Percentiles rank a stretch among this genome's conserved stretches.
These are phyloP conservation scores for Luffa acutangula DNA, from an alignment of 306 rosid species.

Conservation along the genomic window DNA sequence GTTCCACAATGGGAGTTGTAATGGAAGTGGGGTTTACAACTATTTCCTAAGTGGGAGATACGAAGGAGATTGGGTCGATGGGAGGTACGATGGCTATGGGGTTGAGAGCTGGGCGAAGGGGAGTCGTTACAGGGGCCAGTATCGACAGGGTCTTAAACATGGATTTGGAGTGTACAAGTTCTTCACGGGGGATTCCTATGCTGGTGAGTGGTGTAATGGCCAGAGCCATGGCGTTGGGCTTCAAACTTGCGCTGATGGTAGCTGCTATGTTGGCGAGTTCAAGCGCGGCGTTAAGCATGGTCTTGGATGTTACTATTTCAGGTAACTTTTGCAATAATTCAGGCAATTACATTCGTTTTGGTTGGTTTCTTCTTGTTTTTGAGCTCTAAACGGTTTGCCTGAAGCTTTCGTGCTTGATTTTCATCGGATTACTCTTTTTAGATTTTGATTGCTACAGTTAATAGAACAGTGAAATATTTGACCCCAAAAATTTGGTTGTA, in stretches of 20 bases:
- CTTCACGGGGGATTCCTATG: slow-evolving; percentile 73
- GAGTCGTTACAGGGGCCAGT: slow-evolving; percentile 75
- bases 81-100: slow-evolving; percentile 82
- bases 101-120: slow-evolving; percentile 94
- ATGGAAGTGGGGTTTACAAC: slow-evolving; percentile 93
- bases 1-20: slow-evolving; percentile 64
- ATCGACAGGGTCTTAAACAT: slow-evolving; percentile 74
- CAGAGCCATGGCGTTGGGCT: slow-evolving; percentile 93
- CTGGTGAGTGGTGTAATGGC: slow-evolving; percentile 92
- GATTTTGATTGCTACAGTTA: neutral
- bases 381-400: neutral
- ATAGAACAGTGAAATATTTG: neutral
- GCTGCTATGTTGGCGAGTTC: slow-evolving; percentile 78
- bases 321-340: slow-evolving; percentile 30
- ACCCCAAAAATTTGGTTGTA: neutral
- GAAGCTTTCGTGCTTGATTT: neutral
- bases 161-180: slow-evolving; percentile 81
- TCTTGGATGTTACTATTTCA: slow-evolving; percentile 86
- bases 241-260: slow-evolving; percentile 86
- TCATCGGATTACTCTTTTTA: neutral
- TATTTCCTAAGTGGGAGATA: slow-evolving; percentile 79
- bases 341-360: neutral
- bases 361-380: neutral
- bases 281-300: slow-evolving; percentile 92
- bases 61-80: slow-evolving; percentile 97